phyloP scores from a whole-genome alignment of 1,284 basidiomycete species.

The Leccinum griseonigrum region DNA sequence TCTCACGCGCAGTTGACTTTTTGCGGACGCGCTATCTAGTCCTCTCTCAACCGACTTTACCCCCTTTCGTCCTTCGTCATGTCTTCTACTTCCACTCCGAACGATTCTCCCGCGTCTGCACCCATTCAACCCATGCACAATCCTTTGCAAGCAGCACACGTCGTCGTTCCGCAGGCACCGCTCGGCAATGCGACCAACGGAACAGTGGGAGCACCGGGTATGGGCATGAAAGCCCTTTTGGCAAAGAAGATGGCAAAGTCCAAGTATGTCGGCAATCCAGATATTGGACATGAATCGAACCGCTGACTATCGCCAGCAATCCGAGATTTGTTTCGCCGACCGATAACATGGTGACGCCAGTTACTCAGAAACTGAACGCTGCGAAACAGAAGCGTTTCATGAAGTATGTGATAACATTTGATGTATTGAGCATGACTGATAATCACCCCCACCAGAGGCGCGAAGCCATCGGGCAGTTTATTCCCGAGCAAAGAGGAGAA shows the following conservation, averaged over 20 bases:
- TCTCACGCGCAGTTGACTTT: conserved; percentile 32
- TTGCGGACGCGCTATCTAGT: conserved; percentile 5
- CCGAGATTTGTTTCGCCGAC: conserved; percentile 86
- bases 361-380: conserved; percentile 83
- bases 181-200: conserved; percentile 61
- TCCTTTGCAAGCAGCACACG: conserved; percentile 73
- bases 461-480: conserved; percentile 56
- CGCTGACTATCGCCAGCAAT: conserved; percentile 45
- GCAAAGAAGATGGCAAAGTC: conserved; percentile 86
- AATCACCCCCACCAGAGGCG: conserved; percentile 38
- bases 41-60: not conserved
- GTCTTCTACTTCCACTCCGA: conserved; percentile 60
- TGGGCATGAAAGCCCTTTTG: conserved; percentile 84
- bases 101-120: conserved; percentile 57
- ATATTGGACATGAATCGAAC: conserved; percentile 2
- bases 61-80: conserved; percentile 33
- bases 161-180: conserved; percentile 77
- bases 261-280: conserved; percentile 50
- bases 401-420: conserved; percentile 58
- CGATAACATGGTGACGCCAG: conserved; percentile 90
- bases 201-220: conserved; percentile 55
- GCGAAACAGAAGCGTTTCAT: conserved; percentile 90
- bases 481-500: conserved; percentile 46
- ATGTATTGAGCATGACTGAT: conserved; percentile 9
- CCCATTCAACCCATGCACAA: conserved; percentile 82